Base-by-base conservation (phyloP, 2,329 filamentous ascomycete genomes). In the Didymella sp. region DNA sequence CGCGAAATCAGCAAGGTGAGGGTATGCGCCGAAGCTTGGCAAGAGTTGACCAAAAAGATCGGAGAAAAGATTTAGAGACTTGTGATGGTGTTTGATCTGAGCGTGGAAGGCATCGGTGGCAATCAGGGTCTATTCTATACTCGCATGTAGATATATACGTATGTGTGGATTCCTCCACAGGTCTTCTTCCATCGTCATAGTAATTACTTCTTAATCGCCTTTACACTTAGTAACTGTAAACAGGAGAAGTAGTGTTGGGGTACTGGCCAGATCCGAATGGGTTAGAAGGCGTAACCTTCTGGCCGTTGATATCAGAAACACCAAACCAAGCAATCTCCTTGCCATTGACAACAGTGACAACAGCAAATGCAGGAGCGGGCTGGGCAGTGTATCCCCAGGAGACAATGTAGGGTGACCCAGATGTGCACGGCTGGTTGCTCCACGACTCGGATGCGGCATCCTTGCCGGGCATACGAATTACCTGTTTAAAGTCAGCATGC, bases 301-400 rank as follows among this genome's bases (percentile, higher is more conserved):
- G 56, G 44, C 61, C 61, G 24, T 63, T 63, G 28, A 61, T 33
- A 24, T 63, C 47, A 11, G 61, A 51, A 17, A 58, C 56, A 37
- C 61, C 61, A 40, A 63, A 63, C 61, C 61, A 63, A 24, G 61
- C 56, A 4, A 63, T 28, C 51, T 63, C 50, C 21, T 47, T 50
- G 40, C 59, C 53, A 31, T 61, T 57, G 22, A 53, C 51, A 13
- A 63, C 46, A 4, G 59, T 63, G 37, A 63, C 28, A 21, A 63
- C 59, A 33, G 59, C 59, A 21, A 54, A 61, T 1, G 61, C 48
- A 1, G 61, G 61, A 6, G 46, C 59, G 19, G 61, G 61, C 38
- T 57, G 25, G 6, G 59, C 46, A 24, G 31, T 12, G 41, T 63
- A 63, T 21, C 61, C 59, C 61, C 61, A 63, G 33, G 61, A 63